Conservation (phyloP, 768 basidiomycete species). For the Russula griseocarnosa region DNA sequence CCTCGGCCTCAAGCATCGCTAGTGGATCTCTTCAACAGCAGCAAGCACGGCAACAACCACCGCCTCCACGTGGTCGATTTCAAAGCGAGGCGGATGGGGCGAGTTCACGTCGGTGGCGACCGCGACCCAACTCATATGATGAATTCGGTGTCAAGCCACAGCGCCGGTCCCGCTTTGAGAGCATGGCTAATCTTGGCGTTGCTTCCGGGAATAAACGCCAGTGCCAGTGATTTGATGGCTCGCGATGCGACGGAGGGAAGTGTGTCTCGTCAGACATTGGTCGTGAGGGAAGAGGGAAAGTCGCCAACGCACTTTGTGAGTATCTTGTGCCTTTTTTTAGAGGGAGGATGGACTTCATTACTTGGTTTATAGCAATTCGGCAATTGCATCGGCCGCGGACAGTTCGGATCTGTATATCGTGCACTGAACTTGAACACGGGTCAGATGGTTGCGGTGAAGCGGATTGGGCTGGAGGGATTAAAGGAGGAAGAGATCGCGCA, state of each 20-base stretch:
- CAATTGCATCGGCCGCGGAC: slow-evolving; percentile 94
- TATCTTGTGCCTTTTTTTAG: neutral
- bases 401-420: slow-evolving; percentile 94
- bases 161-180: slow-evolving; percentile 63
- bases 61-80: slow-evolving; percentile 55
- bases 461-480: slow-evolving; percentile 84
- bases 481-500: slow-evolving; percentile 87
- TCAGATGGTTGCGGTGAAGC: slow-evolving; percentile 99
- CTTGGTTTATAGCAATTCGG: slow-evolving; percentile 77
- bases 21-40: neutral
- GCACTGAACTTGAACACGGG: slow-evolving; percentile 92
- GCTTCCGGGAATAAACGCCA: slow-evolving; percentile 46
- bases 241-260: slow-evolving; percentile 64
- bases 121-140: slow-evolving; percentile 64
- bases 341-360: neutral
- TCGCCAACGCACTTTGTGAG: slow-evolving; percentile 77
- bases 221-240: slow-evolving; percentile 60
- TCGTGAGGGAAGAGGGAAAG: slow-evolving; percentile 79
- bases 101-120: slow-evolving; percentile 47
- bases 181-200: slow-evolving; percentile 61
- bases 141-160: slow-evolving; percentile 54
- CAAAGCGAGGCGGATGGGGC: slow-evolving; percentile 69
- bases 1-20: neutral
- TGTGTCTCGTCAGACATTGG: slow-evolving; percentile 60
- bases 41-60: slow-evolving; percentile 38